Conservation (phyloP, 2,329 filamentous ascomycete species). For the Aspergillus latus region DNA sequence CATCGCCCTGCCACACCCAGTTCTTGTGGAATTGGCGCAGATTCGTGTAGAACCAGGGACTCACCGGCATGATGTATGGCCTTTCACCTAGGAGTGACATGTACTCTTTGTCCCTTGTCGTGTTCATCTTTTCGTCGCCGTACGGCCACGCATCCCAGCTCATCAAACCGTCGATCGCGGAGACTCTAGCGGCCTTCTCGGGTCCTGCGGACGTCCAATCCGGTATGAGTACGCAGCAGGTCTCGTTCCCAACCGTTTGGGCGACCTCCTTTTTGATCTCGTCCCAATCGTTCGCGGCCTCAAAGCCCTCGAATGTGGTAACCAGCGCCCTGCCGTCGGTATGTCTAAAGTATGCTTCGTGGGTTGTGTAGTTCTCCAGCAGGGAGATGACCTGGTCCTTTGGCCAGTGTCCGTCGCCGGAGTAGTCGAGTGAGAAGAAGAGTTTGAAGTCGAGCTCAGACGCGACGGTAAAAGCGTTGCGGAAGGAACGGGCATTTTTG, state of each 20-base stretch:
- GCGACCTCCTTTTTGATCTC: conserved; percentile 42
- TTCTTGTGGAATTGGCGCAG: conserved; percentile 59
- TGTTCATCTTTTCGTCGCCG: conserved; percentile 38
- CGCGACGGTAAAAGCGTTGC: conserved; percentile 30
- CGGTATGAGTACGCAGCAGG: conserved; percentile 46
- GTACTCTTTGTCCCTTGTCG: conserved; percentile 43
- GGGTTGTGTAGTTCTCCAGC: conserved; percentile 28
- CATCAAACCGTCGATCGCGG: conserved; percentile 39
- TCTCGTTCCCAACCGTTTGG: not conserved
- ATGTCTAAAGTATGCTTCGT: conserved; percentile 28
- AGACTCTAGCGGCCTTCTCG: conserved; percentile 21
- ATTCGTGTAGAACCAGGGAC: conserved; percentile 60
- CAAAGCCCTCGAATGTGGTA: conserved; percentile 49
- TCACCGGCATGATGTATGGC: conserved; percentile 55
- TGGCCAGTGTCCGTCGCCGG: conserved; percentile 33
- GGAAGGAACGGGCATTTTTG: conserved; percentile 22
- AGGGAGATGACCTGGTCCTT: conserved; percentile 26
- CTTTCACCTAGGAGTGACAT: conserved; percentile 37
- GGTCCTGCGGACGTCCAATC: conserved; percentile 42
- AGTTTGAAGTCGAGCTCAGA: conserved; percentile 31
- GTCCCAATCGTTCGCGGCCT: conserved; percentile 45
- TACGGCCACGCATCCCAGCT: conserved; percentile 48
- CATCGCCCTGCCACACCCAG: conserved; percentile 63
- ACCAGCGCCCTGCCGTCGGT: conserved; percentile 36
- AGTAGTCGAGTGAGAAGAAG: conserved; percentile 43